Base-by-base conservation (phyloP, 2,329 filamentous ascomycete genomes). In the Epichloe aotearoae region DNA sequence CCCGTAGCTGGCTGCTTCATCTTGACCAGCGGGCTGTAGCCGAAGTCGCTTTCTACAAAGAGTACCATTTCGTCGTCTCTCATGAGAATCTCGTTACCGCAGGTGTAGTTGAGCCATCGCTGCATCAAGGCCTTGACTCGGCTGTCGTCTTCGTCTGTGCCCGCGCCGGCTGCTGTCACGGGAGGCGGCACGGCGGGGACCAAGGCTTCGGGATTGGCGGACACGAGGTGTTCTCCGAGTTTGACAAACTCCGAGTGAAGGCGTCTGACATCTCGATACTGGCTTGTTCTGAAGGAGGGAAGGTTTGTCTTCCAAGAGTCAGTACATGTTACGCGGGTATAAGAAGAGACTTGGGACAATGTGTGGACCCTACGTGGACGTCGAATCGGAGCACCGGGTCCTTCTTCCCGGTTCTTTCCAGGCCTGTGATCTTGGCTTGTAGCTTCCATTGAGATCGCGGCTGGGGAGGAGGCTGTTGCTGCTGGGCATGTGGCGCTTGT, bases 31-130 rank as follows among this genome's bases (percentile, higher is more conserved):
- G 93, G 93, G 62, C 89, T 96, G 68, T 98, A 98, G 40, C 93
- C 93, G 66, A 96, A 97, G 66, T 98, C 93, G 64, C 88, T 95
- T 69, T 98, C 93, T n/a, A 98, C 89, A 61, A 98, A 98, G 53
- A 97, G 83, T 5, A 96, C 82, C 82, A 97, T 91, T 69, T 98
- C 93, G 55, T 97, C 91, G 64, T 98, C 93, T 55, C 86, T 82
- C 74, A 95, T 95, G 7, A 98, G 78, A 1, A 94, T 83, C 37
- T 97, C 90, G 59, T 93, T 97, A 61, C 80, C 80, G 70, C 93
- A 95, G 19, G 98, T 85, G 53, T 87, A 86, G 66, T 95, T 96
- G 60, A 98, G 76, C 93, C 93, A 98, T 64, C 89, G 78, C 69
- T 98, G 93, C 72, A 98, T 79, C 8, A 88, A 79, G 1, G 82